phyloP scores from a whole-genome alignment of 1,139 yeast species.

The Yamadazyma sp. region DNA sequence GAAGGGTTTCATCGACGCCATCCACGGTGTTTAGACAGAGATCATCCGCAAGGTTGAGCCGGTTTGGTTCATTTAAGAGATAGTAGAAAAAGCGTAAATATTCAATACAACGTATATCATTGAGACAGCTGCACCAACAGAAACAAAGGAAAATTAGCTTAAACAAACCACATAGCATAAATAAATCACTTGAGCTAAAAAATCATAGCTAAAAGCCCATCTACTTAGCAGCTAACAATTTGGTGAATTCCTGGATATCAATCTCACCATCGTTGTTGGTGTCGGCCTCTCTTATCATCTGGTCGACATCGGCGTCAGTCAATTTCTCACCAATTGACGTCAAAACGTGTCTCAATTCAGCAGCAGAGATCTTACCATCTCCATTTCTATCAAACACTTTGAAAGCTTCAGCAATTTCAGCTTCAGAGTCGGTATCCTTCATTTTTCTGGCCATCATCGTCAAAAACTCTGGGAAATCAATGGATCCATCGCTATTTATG shows the following conservation, averaged over 20 bases:
- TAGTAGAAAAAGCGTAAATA: slow-evolving; percentile 3
- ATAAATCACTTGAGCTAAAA: too few species aligned
- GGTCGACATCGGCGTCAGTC: slow-evolving; percentile 94
- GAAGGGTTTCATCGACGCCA: slow-evolving; percentile 26
- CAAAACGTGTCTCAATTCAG: slow-evolving; percentile 93
- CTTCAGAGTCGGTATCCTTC: slow-evolving; percentile 95
- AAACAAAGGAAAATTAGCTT: too few species aligned
- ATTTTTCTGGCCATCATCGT: slow-evolving; percentile 93
- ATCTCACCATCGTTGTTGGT: slow-evolving; percentile 95
- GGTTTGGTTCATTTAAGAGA: slow-evolving; percentile 25
- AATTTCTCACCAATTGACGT: slow-evolving; percentile 96
- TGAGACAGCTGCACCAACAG: too few species aligned
- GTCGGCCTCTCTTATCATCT: slow-evolving; percentile 95
- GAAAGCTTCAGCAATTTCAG: slow-evolving; percentile 95
- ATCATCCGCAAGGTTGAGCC: slow-evolving; percentile 20
- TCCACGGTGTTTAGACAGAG: slow-evolving; percentile 18
- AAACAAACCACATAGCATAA: neutral
- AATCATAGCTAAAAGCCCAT: too few species aligned
- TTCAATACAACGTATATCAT: neutral
- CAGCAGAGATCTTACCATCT: slow-evolving; percentile 94
- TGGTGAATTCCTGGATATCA: slow-evolving; percentile 92
- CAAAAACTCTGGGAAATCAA: slow-evolving; percentile 84
- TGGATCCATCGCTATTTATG: slow-evolving; percentile 90
- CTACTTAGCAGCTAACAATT: slow-evolving; percentile 58
- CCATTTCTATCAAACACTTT: slow-evolving; percentile 93